Evolutionary conservation across 257 asterid genomes (phyloP).

Genomic region (Nicotiana obtusifolia): DNA sequence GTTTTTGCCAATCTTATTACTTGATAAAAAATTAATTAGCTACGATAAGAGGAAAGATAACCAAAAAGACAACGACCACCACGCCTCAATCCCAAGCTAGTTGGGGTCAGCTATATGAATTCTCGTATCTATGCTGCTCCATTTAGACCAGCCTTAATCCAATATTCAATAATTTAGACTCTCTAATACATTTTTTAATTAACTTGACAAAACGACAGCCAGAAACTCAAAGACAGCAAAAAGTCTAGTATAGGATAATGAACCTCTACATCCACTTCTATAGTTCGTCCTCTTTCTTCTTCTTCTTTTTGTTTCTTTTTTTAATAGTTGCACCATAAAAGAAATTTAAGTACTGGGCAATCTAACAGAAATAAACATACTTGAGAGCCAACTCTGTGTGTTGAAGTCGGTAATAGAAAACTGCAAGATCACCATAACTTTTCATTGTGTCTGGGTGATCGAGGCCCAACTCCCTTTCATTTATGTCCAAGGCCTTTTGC

Average conservation of each 20-base stretch:
- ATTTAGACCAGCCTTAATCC: too few species aligned
- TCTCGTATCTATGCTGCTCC: too few species aligned
- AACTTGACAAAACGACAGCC: not conserved
- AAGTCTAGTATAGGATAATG: not conserved
- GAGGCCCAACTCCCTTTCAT: conserved; percentile 98
- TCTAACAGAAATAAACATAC: conserved; percentile 23
- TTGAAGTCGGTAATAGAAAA: conserved; percentile 97
- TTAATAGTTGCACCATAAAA: conserved; percentile 5
- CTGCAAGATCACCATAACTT: conserved; percentile 98
- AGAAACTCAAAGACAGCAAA: not conserved
- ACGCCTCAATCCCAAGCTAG: not conserved
- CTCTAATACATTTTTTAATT: too few species aligned
- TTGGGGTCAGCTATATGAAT: not conserved
- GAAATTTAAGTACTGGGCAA: not conserved
- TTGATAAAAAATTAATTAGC: too few species aligned
- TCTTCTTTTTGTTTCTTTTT: not conserved
- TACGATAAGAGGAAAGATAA: too few species aligned
- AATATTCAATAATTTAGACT: too few species aligned
- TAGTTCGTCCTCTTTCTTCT: not conserved
- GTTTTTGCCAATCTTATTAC: too few species aligned
- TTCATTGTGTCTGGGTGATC: conserved; percentile 99
- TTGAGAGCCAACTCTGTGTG: conserved; percentile 94
- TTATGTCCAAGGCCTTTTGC: conserved; percentile 96
- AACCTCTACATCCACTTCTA: not conserved
- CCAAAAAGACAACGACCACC: too few species aligned